Percentiles rank a stretch among this genome's conserved stretches.
These are phyloP conservation scores for Sugiyamaella neomexicana DNA, from an alignment of 1,139 yeast species.

Conservation along the genomic window DNA sequence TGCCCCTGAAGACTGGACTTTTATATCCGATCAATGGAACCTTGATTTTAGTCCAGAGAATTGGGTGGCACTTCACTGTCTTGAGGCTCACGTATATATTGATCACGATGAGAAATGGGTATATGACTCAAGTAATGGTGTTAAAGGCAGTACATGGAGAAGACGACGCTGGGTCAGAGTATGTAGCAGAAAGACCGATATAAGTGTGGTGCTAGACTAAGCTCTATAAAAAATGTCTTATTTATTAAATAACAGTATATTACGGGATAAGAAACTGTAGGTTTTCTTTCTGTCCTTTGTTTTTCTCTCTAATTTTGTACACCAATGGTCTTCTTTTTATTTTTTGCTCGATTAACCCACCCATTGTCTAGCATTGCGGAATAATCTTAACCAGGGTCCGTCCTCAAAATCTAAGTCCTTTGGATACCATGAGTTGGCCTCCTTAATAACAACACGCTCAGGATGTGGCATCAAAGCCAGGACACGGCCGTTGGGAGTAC, in stretches of 20 bases:
- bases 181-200: constrained; percentile 25
- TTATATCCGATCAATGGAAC: constrained; percentile 31
- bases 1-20: constrained; percentile 36
- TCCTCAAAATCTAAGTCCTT: constrained; percentile 46
- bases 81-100: constrained; percentile 23
- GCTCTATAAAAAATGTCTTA: not conserved
- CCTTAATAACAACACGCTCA: constrained; percentile 87
- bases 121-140: constrained; percentile 30
- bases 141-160: constrained; percentile 25
- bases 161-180: constrained; percentile 35
- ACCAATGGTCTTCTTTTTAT: not conserved
- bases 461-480: constrained; percentile 99
- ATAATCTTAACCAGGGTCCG: constrained; percentile 92
- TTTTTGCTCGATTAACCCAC: constrained; percentile 64
- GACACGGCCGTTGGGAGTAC: constrained; percentile 89
- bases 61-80: constrained; percentile 31
- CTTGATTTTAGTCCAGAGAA: constrained; percentile 32
- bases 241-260: constrained; percentile 3
- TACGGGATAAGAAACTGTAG: constrained; percentile 4
- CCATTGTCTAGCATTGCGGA: constrained; percentile 94
- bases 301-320: not conserved
- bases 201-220: not conserved
- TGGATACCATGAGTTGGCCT: constrained; percentile 91
- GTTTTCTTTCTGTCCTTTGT: not conserved
- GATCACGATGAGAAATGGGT: constrained; percentile 39